Percentiles rank a stretch among this genome's conserved stretches.
These are phyloP conservation scores for Carnegiea gigantea DNA, from an alignment of 179 eudicot genomes.

Conservation along the genomic window DNA sequence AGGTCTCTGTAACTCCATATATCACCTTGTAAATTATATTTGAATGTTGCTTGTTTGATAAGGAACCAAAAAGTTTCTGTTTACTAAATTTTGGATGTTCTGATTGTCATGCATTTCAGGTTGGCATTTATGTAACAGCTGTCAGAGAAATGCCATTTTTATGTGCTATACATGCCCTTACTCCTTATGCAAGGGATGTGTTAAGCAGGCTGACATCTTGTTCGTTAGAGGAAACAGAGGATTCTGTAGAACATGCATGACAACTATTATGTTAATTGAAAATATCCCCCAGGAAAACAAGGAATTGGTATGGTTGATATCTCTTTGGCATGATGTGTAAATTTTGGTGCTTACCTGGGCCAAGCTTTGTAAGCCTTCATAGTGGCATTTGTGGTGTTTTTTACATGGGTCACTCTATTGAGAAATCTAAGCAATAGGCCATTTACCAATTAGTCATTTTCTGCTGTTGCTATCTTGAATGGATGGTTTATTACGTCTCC, in stretches of 20 bases:
- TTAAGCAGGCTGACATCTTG: slow-evolving; percentile 45
- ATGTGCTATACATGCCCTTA: slow-evolving; percentile 54
- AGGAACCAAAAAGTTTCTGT: slow-evolving; percentile 10
- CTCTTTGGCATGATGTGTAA: slow-evolving; percentile 11
- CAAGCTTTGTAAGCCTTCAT: neutral
- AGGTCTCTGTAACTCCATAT: neutral
- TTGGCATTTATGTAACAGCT: slow-evolving; percentile 51
- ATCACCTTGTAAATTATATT: neutral
- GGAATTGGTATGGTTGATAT: slow-evolving; percentile 39
- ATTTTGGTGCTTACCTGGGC: neutral
- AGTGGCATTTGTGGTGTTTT: neutral
- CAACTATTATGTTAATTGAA: slow-evolving; percentile 42
- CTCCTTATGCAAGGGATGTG: slow-evolving; percentile 51
- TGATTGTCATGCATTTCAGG: slow-evolving; percentile 38
- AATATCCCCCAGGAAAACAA: slow-evolving; percentile 36
- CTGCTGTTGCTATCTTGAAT: neutral
- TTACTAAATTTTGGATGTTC: slow-evolving; percentile 13
- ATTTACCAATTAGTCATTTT: neutral
- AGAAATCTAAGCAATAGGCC: neutral
- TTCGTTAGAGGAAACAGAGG: slow-evolving; percentile 47
- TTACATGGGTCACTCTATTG: neutral
- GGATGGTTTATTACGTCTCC: neutral
- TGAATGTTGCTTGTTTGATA: neutral
- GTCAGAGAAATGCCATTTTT: slow-evolving; percentile 49
- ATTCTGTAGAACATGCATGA: slow-evolving; percentile 49